Conservation (phyloP, 306 rosid genomes). For the Lithocarpus polystachyus region DNA sequence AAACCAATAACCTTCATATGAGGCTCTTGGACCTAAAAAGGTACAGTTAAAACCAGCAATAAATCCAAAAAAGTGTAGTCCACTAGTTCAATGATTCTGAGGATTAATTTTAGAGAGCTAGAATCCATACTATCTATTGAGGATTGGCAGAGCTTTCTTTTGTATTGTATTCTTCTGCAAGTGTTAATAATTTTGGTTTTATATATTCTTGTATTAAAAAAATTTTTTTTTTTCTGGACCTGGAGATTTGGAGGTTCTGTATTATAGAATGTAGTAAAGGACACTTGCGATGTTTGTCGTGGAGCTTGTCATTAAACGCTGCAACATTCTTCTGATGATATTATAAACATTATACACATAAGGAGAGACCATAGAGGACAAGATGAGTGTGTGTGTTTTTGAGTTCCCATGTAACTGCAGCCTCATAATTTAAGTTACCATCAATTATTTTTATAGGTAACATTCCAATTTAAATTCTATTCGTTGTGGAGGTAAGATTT, state of each 20-base stretch:
- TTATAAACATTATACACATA: constrained; percentile 25
- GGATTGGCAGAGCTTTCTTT: constrained; percentile 58
- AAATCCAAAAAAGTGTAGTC: constrained; percentile 50
- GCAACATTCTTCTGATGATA: constrained; percentile 45
- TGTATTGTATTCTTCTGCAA: constrained; percentile 33
- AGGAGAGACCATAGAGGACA: constrained; percentile 1
- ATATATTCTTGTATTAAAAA: constrained; percentile 16
- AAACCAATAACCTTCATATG: constrained; percentile 20
- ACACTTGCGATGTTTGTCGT: constrained; percentile 34
- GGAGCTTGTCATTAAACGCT: constrained; percentile 45
- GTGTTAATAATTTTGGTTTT: constrained; percentile 18
- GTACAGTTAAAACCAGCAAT: constrained; percentile 43
- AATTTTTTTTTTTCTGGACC: constrained; percentile 47
- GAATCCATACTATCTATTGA: constrained; percentile 35
- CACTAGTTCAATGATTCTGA: constrained; percentile 58
- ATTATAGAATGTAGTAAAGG: constrained; percentile 30
- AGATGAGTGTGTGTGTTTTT: not conserved
- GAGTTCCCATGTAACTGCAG: constrained; percentile 3
- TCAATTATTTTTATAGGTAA: no score
- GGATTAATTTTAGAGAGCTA: constrained; percentile 43
- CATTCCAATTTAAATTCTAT: no score
- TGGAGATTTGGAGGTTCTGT: constrained; percentile 71
- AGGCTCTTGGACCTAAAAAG: constrained; percentile 30
- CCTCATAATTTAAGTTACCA: not conserved
- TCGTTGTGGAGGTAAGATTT: no score